Evolutionary conservation across 129 eudicot genomes (phyloP), one percentile per base, ranked within the genome.

Genomic region (Ambrosia artemisiifolia): DNA sequence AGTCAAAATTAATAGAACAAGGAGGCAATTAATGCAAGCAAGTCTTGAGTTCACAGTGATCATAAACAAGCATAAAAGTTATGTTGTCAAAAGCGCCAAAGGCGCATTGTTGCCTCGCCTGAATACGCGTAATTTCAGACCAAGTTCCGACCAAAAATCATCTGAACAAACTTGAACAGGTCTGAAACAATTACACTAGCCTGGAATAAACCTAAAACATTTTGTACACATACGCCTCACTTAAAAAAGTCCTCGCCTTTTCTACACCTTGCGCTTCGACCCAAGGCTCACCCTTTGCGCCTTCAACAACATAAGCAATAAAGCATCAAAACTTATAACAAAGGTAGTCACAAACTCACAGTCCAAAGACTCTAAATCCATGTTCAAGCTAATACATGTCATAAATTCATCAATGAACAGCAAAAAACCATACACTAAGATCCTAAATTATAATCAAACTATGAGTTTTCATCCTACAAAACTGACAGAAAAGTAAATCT

Each of bases 391-490:
- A 72, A 44, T 16, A 71, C 42, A 30, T 43, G 51, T n/a, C 34
- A 73, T 11, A 47, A n/a, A 62, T 33, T 16, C 40, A 61, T 62
- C 28, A 44, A 48, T 73, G 24, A 47, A 50, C 24, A 63, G 70
- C 62, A 24, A 24, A 33, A 33, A 73, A 34, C 38, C 60, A 62
- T 20, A 47, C 6, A 11, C 62, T 61, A 62, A 6, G 49, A 16
- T 12, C 24, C 76, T 56, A 51, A 56, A 2, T 59, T 56, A 42
- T 40, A 6, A 40, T 6, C 35, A 70, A 70, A 50, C 19, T 49
- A 51, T 17, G 40, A 49, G 30, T 68, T 68, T 68, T 33, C 62
- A 68, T 67, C n/a, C 30, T 14, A 60, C 17, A 32, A 60, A 60
- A 55, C 9, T 32, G 18, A 60, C 43, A 32, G 18, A 14, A 19